phyloP scores from a whole-genome alignment of 306 rosid genomes.

The Carpinus viminea region DNA sequence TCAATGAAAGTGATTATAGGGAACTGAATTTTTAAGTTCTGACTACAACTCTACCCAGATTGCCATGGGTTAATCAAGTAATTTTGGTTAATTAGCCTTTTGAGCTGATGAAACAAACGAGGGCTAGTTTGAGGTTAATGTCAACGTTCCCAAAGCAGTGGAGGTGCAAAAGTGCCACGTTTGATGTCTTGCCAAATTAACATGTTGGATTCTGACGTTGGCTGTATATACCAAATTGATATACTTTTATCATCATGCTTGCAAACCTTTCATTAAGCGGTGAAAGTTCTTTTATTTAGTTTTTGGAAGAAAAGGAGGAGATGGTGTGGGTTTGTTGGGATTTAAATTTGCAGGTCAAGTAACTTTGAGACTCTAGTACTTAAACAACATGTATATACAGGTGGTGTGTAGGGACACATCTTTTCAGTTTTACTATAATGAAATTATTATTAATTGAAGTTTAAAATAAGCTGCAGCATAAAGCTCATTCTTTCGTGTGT shows the following conservation, averaged over 20 bases:
- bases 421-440: neutral
- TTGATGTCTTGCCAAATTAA: neutral
- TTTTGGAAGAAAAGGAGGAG: neutral
- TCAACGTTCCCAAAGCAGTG: neutral
- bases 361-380: neutral
- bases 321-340: neutral
- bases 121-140: neutral
- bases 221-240: neutral
- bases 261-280: neutral
- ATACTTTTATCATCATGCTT: neutral
- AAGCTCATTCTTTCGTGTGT: neutral
- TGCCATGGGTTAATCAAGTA: neutral
- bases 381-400: neutral
- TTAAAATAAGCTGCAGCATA: neutral
- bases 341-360: neutral
- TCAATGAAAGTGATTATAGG: neutral
- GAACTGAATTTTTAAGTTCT: neutral
- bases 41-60: neutral
- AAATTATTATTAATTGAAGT: neutral
- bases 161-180: neutral
- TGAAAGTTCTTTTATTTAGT: neutral
- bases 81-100: neutral
- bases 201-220: conserved; percentile 5
- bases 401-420: neutral
- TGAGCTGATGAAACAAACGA: neutral